phyloP scores from a whole-genome alignment of 2,329 filamentous ascomycete species.

The Karstenula rhodostoma region DNA sequence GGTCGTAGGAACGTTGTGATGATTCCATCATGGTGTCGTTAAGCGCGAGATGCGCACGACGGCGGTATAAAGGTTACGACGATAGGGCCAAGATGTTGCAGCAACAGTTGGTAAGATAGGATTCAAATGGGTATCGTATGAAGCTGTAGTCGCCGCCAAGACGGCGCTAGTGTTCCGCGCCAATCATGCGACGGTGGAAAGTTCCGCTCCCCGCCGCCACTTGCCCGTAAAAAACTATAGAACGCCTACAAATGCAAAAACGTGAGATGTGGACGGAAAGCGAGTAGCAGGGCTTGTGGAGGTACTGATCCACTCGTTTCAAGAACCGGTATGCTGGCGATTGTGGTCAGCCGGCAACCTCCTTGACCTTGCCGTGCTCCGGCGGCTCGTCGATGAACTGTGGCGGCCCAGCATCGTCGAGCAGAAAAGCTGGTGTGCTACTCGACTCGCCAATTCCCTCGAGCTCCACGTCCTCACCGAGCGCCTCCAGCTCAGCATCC shows the following conservation, averaged over 20 bases:
- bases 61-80: too few relatives aligned
- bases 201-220: background rate
- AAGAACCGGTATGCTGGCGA: background rate
- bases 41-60: too few relatives aligned
- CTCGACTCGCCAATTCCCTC: slow-evolving; percentile 71
- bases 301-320: background rate
- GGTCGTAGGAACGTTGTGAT: too few relatives aligned
- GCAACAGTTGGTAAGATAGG: background rate
- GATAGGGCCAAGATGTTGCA: too few relatives aligned
- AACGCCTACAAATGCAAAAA: background rate
- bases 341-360: slow-evolving; percentile 67
- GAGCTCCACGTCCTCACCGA: slow-evolving; percentile 93
- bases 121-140: slow-evolving; percentile 1
- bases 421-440: slow-evolving; percentile 81
- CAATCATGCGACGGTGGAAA: background rate
- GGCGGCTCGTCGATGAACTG: slow-evolving; percentile 95
- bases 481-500: slow-evolving; percentile 92
- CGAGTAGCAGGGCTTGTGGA: background rate
- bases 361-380: slow-evolving; percentile 77
- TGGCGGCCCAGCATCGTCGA: slow-evolving; percentile 82
- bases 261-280: background rate
- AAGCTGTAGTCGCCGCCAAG: background rate
- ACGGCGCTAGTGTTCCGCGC: background rate
- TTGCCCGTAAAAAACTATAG: background rate
- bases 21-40: too few relatives aligned